These are phyloP conservation scores for Rhazya stricta DNA, from an alignment of 257 asterid species.

Conservation along the genomic window DNA sequence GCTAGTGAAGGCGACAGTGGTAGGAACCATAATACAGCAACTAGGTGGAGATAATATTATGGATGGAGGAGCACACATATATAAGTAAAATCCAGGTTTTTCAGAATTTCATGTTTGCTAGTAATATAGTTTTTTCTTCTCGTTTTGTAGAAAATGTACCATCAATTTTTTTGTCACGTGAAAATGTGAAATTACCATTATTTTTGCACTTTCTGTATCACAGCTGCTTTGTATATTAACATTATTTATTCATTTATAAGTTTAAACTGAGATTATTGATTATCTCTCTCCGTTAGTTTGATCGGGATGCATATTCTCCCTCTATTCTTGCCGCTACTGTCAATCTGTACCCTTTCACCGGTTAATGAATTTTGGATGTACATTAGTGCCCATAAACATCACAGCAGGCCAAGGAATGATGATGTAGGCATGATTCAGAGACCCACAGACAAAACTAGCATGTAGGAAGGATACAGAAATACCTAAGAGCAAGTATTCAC, in stretches of 20 bases:
- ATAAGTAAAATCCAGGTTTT: constrained; percentile 19
- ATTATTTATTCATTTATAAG: constrained; percentile 13
- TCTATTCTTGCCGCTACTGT: not conserved
- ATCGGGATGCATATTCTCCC: not conserved
- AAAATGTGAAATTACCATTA: constrained; percentile 10
- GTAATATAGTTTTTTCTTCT: constrained; percentile 13
- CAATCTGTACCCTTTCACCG: constrained; percentile 2
- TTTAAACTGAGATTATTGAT: not conserved
- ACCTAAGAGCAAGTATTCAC: not conserved
- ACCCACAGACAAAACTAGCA: constrained; percentile 18
- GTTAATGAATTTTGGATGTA: constrained; percentile 1
- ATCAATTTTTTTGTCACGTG: constrained; percentile 7
- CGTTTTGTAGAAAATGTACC: constrained; percentile 16
- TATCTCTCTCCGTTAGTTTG: not conserved
- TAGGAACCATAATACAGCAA: constrained; percentile 35
- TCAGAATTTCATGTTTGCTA: constrained; percentile 14
- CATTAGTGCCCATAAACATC: constrained; percentile 15
- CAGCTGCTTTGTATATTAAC: constrained; percentile 17
- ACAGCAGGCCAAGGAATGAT: constrained; percentile 10
- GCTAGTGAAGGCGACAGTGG: constrained; percentile 44
- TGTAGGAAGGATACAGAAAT: not conserved
- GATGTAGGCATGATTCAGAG: not conserved
- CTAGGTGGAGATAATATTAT: constrained; percentile 35
- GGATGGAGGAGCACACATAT: constrained; percentile 8
- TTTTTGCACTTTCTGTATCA: constrained; percentile 3